These are phyloP conservation scores for Physcomitrellopsis africana DNA, from an alignment of 225 moss, liverwort and hornwort species.

Conservation along the genomic window DNA sequence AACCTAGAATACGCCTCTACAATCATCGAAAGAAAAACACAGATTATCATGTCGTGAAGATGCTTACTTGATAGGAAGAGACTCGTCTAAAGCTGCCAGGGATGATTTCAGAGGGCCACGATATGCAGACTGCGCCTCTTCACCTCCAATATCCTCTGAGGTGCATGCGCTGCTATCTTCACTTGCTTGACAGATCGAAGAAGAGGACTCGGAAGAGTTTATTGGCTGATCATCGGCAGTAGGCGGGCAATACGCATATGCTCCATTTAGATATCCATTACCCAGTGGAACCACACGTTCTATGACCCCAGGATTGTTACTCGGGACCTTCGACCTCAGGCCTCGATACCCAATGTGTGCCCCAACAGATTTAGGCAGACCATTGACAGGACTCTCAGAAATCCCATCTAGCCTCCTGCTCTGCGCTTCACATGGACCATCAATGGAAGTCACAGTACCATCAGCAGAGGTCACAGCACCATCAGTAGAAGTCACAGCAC, in stretches of 20 bases:
- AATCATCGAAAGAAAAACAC: too few relatives aligned
- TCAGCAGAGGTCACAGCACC: too few relatives aligned
- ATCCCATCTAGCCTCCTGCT: slow-evolving; percentile 35
- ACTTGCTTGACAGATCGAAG: slow-evolving; percentile 78
- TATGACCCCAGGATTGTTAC: slow-evolving; percentile 46
- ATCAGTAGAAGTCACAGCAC: too few relatives aligned
- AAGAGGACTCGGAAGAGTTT: slow-evolving; percentile 69
- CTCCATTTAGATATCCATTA: slow-evolving; percentile 11
- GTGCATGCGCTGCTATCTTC: slow-evolving; percentile 78
- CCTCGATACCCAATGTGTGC: slow-evolving; percentile 17
- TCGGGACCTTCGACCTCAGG: slow-evolving; percentile 32
- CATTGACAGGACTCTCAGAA: slow-evolving; percentile 9
- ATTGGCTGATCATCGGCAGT: slow-evolving; percentile 29
- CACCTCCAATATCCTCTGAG: slow-evolving; percentile 56
- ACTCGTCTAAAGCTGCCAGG: slow-evolving; percentile 65
- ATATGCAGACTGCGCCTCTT: slow-evolving; percentile 81
- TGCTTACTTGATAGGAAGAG: slow-evolving; percentile 89
- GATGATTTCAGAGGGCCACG: slow-evolving; percentile 65
- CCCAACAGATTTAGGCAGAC: slow-evolving; percentile 23
- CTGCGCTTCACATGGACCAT: slow-evolving; percentile 31
- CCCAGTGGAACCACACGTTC: slow-evolving; percentile 31
- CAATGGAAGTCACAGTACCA: background rate
- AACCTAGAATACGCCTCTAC: too few relatives aligned
- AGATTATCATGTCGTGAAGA: background rate
- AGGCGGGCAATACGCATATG: slow-evolving; percentile 31